Conservation (phyloP, 2,329 filamentous ascomycete species). For the Cercospora sesami region DNA sequence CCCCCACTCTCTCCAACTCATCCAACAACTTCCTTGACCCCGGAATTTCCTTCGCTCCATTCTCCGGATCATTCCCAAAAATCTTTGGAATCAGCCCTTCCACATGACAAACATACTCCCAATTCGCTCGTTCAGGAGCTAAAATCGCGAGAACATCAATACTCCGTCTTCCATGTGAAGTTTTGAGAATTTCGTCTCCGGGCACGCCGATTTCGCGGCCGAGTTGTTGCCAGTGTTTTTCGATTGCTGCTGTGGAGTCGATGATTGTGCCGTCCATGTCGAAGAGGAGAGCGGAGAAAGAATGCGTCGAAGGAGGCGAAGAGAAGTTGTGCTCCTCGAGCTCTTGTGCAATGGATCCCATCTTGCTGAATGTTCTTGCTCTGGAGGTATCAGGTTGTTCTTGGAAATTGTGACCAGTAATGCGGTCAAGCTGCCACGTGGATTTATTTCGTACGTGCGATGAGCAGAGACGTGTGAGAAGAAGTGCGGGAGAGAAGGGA, state of each 20-base stretch:
- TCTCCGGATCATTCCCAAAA: conserved; percentile 71
- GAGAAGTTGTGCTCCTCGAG: conserved; percentile 39
- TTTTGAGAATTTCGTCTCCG: conserved; percentile 76
- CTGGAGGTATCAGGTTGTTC: not conserved
- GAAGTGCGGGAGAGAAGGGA: not conserved
- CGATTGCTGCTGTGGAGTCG: conserved; percentile 74
- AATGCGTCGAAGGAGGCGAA: conserved; percentile 42
- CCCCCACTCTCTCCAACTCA: conserved; percentile 43
- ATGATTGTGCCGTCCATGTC: conserved; percentile 85
- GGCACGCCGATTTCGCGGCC: conserved; percentile 81
- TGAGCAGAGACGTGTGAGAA: not conserved
- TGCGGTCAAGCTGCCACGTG: not conserved
- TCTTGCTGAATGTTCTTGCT: not conserved
- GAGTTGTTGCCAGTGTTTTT: conserved; percentile 75
- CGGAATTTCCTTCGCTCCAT: conserved; percentile 76
- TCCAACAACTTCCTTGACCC: conserved; percentile 55
- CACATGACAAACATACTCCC: conserved; percentile 81
- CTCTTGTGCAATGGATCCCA: conserved; percentile 5
- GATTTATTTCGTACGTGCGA: not conserved
- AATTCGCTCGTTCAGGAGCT: conserved; percentile 81
- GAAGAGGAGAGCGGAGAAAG: conserved; percentile 57
- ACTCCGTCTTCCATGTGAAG: conserved; percentile 84
- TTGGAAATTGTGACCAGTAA: not conserved
- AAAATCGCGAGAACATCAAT: conserved; percentile 83
- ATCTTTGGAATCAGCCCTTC: conserved; percentile 76